Evolutionary conservation across 2,329 filamentous ascomycete species (phyloP), one percentile per base, ranked within the genome.

Genomic region (Fusarium cicatricum): DNA sequence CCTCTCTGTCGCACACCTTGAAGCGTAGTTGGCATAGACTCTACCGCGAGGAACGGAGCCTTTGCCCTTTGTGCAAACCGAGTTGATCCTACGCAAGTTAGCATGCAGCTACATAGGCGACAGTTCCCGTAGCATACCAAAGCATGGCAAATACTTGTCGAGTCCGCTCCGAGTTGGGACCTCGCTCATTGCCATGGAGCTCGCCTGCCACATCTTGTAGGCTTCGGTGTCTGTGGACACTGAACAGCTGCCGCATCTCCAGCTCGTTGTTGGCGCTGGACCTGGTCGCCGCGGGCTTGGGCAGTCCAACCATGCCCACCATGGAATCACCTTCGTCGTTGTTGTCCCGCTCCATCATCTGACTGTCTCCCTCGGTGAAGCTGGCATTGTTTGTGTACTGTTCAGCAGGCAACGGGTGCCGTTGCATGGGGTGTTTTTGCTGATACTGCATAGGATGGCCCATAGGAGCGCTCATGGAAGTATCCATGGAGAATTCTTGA

Each of bases 21-120:
- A 92, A 41, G 94, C 95, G 74, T 99, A 99, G 72, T 93, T 93
- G 56, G 93, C 92, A 74, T 98, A 99, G 2, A 99, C 95, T 55
- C 94, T 85, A 62, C 95, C 95, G 67, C 95, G 85, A 7, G 95
- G 92, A 1, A 98, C 94, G 6, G 95, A 97, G 1, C 89, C 89
- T 72, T 91, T 91, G 37, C 90, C 90, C 58, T 86, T 86, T 39
- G 84, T 81, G 74, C 90, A 94, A 1, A 89, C 87, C 45, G 84
- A 82, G 68, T 88, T 88, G 65, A 94, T 86, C 90, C 90, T 92
- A 65, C 6, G 62, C 14, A 41, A 45, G 50, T 65, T 52, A 64
- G 62, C 32, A 52, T 19, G 12, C 15, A 34, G n/a, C 21, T 23
- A 39, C 33, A 36, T n/a, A 47, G 26, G 11, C 6, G 52, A 38